These are phyloP conservation scores for Pleurotus sapidus DNA, from an alignment of 768 basidiomycete genomes.

Conservation along the genomic window DNA sequence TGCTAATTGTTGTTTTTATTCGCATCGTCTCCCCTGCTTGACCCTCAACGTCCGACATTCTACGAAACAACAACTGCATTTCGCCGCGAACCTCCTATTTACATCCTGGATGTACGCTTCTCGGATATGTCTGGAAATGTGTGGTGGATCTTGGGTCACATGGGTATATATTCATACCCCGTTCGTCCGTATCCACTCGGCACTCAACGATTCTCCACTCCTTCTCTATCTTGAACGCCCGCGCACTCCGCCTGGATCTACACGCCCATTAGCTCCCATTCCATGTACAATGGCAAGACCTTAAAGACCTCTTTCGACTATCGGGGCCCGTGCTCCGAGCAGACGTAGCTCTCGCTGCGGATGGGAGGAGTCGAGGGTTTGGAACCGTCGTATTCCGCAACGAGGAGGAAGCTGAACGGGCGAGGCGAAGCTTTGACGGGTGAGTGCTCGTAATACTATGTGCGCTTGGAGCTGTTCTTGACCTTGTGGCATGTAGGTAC, in stretches of 20 bases:
- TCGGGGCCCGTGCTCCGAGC: constrained; percentile 90
- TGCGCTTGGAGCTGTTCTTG: neutral
- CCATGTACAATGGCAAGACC: constrained; percentile 96
- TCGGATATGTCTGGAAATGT: too few relatives aligned
- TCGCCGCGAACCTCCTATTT: too few relatives aligned
- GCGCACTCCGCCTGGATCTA: neutral
- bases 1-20: neutral
- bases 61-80: too few relatives aligned
- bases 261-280: constrained; percentile 65
- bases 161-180: neutral
- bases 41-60: too few relatives aligned
- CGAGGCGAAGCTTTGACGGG: constrained; percentile 90
- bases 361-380: constrained; percentile 89
- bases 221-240: neutral
- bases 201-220: neutral
- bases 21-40: too few relatives aligned
- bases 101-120: too few relatives aligned
- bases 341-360: constrained; percentile 83
- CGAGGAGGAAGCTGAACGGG: constrained; percentile 80
- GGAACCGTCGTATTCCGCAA: constrained; percentile 88
- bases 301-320: constrained; percentile 93
- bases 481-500: constrained; percentile 45
- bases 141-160: too few relatives aligned
- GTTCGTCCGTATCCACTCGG: too few relatives aligned
- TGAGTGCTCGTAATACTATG: constrained; percentile 31